phyloP scores from a whole-genome alignment of 805 yeast genomes.

The Diddensiella caesifluorescens region DNA sequence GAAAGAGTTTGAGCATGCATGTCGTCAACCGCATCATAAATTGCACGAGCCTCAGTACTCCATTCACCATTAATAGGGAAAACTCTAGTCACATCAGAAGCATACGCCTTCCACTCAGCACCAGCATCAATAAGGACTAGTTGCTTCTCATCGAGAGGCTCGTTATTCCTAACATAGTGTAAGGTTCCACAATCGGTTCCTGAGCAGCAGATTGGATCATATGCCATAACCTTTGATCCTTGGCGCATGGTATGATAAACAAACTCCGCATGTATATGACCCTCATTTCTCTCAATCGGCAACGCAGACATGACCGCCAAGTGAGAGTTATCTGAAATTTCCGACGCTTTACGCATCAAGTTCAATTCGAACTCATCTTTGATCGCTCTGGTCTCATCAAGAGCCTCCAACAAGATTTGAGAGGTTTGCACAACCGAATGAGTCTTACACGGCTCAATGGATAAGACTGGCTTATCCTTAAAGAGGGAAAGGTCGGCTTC shows the following conservation, averaged over 20 bases:
- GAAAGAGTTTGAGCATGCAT: slow-evolving; percentile 76
- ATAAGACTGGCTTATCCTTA: slow-evolving; percentile 17
- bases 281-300: slow-evolving; percentile 80
- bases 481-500: slow-evolving; percentile 24
- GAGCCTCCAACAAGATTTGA: slow-evolving; percentile 43
- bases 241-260: slow-evolving; percentile 89
- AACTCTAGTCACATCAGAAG: slow-evolving; percentile 90
- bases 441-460: slow-evolving; percentile 24
- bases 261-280: slow-evolving; percentile 94
- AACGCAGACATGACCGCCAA: slow-evolving; percentile 87
- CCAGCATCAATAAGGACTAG: slow-evolving; percentile 91
- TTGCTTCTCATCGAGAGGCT: slow-evolving; percentile 48
- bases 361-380: slow-evolving; percentile 80
- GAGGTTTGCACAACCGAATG: slow-evolving; percentile 20
- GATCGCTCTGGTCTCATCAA: slow-evolving; percentile 81
- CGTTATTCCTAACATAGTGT: slow-evolving; percentile 83
- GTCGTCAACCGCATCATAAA: slow-evolving; percentile 70
- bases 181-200: slow-evolving; percentile 89
- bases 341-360: slow-evolving; percentile 72
- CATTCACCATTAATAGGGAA: slow-evolving; percentile 90
- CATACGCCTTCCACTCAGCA: slow-evolving; percentile 92
- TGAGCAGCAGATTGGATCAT: slow-evolving; percentile 93
- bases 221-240: slow-evolving; percentile 83
- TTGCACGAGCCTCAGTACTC: slow-evolving; percentile 78
- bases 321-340: slow-evolving; percentile 83